Percentiles rank a stretch among this genome's conserved stretches.
phyloP scores from a whole-genome alignment of 495 filamentous ascomycete genomes.

The Penicillium silybi region DNA sequence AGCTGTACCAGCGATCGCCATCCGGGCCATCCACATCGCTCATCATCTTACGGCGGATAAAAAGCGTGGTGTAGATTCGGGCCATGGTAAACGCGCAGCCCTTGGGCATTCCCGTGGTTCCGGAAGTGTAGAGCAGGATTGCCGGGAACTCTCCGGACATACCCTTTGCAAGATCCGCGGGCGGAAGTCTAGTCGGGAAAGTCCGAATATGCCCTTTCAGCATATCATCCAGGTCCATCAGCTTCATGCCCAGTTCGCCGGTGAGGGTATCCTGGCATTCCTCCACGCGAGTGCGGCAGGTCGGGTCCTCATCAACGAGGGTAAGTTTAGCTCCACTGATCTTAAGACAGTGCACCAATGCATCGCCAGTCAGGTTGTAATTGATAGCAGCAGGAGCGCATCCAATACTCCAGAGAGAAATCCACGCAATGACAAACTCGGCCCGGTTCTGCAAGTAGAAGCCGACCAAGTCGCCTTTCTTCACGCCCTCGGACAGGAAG shows the following conservation, averaged over 20 bases:
- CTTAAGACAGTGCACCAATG: constrained; percentile 65
- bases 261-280: constrained; percentile 46
- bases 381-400: constrained; percentile 70
- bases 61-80: constrained; percentile 27
- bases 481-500: constrained; percentile 56
- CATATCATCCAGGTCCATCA: constrained; percentile 46
- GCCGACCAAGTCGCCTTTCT: constrained; percentile 62
- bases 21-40: constrained; percentile 34
- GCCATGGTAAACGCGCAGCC: constrained; percentile 51
- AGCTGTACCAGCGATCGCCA: constrained; percentile 65
- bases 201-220: constrained; percentile 46
- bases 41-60: constrained; percentile 22
- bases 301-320: constrained; percentile 62
- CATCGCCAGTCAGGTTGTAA: constrained; percentile 62
- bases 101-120: constrained; percentile 66
- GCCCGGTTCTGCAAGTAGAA: constrained; percentile 67
- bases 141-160: constrained; percentile 50
- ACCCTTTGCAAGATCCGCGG: constrained; percentile 27
- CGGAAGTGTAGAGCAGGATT: constrained; percentile 66
- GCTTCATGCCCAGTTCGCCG: constrained; percentile 48
- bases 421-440: constrained; percentile 63
- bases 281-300: constrained; percentile 52
- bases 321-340: constrained; percentile 56
- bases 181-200: constrained; percentile 44
- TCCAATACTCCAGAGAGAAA: constrained; percentile 61